Conservation (phyloP, 345 rosid genomes). For the Reutealis trisperma region DNA sequence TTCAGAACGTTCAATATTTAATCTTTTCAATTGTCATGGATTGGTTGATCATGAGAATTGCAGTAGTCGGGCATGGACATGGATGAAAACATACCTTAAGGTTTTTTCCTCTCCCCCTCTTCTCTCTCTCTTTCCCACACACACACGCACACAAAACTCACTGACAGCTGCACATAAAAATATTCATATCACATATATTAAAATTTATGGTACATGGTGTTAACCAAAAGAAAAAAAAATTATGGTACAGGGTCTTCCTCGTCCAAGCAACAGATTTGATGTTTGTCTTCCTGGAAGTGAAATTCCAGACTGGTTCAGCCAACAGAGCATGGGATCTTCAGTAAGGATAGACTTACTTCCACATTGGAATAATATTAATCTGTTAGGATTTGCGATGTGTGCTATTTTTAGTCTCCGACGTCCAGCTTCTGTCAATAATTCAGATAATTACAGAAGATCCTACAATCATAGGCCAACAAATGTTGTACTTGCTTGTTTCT, state of each 20-base stretch:
- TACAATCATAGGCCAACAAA: not conserved
- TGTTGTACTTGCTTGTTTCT: not conserved
- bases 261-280: not conserved
- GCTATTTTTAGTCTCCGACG: not conserved
- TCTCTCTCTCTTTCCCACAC: too few species aligned
- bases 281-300: conserved; percentile 1
- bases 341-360: not conserved
- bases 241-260: not conserved
- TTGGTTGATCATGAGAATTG: not conserved
- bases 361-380: not conserved
- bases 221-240: too few species aligned
- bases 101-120: not conserved
- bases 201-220: not conserved
- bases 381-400: conserved; percentile 1
- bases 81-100: conserved; percentile 4
- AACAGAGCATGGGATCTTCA: not conserved
- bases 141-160: not conserved
- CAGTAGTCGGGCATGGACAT: not conserved
- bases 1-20: not conserved
- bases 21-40: conserved; percentile 3
- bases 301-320: not conserved
- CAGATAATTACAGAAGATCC: not conserved
- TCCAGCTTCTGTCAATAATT: not conserved
- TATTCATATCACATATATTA: not conserved
- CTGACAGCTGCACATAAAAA: not conserved